phyloP scores from a whole-genome alignment of 108 stramenopile genomes.

The Skeletonema potamos region DNA sequence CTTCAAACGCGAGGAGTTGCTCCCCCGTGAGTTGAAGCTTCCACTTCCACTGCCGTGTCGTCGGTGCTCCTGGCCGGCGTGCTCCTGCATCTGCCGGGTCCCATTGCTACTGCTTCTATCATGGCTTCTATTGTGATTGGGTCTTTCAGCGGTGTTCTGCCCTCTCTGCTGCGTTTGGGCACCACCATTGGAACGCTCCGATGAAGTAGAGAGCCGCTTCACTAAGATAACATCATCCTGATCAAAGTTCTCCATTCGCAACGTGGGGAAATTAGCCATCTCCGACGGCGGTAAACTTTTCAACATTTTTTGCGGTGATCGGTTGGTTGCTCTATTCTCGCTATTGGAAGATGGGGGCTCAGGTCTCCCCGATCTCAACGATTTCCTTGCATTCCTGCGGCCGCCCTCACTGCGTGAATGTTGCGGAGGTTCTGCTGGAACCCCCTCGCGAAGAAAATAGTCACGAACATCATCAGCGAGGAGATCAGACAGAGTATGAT shows the following conservation, averaged over 20 bases:
- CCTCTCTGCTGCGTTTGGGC: not conserved
- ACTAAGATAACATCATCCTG: not conserved
- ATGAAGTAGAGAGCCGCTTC: not conserved
- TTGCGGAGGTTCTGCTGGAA: not conserved
- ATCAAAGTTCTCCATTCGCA: not conserved
- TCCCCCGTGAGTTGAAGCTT: not conserved
- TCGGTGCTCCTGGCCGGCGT: not conserved
- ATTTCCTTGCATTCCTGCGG: not conserved
- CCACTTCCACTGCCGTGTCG: not conserved
- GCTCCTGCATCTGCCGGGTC: not conserved
- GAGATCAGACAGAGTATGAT: conserved; percentile 31
- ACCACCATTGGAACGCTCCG: not conserved
- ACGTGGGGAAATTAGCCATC: not conserved
- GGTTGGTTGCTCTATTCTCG: not conserved
- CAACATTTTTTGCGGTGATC: not conserved
- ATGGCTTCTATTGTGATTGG: not conserved
- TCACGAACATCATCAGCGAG: conserved; percentile 37
- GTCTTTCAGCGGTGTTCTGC: not conserved
- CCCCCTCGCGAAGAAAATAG: conserved; percentile 39
- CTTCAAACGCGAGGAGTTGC: not conserved
- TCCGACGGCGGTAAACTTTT: not conserved
- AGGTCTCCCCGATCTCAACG: not conserved
- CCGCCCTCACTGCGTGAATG: not conserved
- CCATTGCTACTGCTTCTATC: not conserved
- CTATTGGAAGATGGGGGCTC: not conserved